These are phyloP conservation scores for Thalia dealbata DNA, from an alignment of 176 grass and related monocot genomes.

Conservation along the genomic window DNA sequence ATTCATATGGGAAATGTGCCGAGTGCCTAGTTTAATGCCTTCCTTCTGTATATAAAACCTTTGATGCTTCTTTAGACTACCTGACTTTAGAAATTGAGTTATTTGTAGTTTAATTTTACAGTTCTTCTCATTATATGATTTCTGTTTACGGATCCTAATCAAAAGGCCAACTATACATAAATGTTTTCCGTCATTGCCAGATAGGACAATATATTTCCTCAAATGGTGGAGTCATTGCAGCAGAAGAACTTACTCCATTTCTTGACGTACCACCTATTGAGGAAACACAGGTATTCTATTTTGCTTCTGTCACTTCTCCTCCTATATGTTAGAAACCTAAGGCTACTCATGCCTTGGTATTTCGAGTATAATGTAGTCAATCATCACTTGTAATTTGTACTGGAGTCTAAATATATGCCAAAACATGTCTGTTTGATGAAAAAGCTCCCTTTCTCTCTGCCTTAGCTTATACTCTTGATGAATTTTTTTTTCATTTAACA, in stretches of 20 bases:
- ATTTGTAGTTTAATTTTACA: neutral
- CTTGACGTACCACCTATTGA: slow-evolving; percentile 63
- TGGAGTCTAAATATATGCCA: neutral
- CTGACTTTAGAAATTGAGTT: neutral
- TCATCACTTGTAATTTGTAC: too few relatives aligned
- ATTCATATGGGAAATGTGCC: neutral
- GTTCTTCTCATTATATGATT: neutral
- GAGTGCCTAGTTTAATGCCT: neutral
- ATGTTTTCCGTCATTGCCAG: slow-evolving; percentile 29
- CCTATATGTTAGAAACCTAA: neutral
- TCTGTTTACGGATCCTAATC: slow-evolving; percentile 1
- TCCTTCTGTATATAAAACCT: neutral
- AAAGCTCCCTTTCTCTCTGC: neutral
- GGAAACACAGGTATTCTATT: slow-evolving; percentile 53
- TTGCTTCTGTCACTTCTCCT: slow-evolving; percentile 19
- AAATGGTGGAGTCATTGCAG: slow-evolving; percentile 89
- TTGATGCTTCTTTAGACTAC: neutral
- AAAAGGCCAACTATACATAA: slow-evolving; percentile 15
- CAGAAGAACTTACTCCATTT: slow-evolving; percentile 92
- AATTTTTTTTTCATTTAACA: neutral
- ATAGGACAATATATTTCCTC: slow-evolving; percentile 96
- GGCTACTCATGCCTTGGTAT: neutral
- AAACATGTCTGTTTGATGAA: neutral
- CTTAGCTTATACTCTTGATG: neutral
- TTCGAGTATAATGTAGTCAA: too few relatives aligned